Conservation (phyloP, 2,329 filamentous ascomycete genomes). For the Diplodia intermedia region DNA sequence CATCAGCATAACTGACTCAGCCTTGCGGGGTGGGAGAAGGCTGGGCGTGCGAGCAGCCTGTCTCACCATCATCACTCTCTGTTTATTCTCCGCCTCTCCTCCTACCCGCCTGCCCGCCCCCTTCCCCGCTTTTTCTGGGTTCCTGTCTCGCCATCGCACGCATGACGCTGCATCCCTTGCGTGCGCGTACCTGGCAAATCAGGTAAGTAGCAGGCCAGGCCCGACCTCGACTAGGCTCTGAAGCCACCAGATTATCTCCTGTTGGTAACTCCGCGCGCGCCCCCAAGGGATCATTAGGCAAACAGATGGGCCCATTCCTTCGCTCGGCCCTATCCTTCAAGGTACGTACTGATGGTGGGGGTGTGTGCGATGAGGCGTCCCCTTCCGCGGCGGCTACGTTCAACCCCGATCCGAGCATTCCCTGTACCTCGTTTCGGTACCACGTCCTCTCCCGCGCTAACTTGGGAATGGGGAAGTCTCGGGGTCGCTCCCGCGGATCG, state of each 20-base stretch:
- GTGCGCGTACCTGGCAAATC: background rate
- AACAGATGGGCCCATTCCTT: too few relatives aligned
- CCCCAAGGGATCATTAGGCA: too few relatives aligned
- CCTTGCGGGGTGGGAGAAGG: background rate
- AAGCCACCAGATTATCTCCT: too few relatives aligned
- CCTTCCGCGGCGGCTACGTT: background rate
- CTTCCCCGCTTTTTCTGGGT: background rate
- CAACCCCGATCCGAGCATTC: background rate
- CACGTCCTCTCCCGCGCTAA: background rate
- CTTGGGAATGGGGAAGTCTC: background rate
- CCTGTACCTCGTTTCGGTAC: background rate
- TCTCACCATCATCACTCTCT: constrained; percentile 2
- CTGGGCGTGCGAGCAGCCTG: background rate
- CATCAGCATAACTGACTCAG: background rate
- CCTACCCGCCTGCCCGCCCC: background rate
- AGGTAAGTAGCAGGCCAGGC: background rate
- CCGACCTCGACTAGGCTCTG: too few relatives aligned
- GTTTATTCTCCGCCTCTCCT: background rate
- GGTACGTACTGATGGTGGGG: too few relatives aligned
- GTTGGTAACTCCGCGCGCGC: too few relatives aligned
- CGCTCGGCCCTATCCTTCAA: too few relatives aligned
- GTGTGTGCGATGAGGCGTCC: too few relatives aligned
- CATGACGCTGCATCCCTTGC: background rate
- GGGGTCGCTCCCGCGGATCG: background rate
- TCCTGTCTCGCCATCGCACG: background rate